Conservation (phyloP, 2,329 filamentous ascomycete species). For the Stagonosporopsis tanaceti region DNA sequence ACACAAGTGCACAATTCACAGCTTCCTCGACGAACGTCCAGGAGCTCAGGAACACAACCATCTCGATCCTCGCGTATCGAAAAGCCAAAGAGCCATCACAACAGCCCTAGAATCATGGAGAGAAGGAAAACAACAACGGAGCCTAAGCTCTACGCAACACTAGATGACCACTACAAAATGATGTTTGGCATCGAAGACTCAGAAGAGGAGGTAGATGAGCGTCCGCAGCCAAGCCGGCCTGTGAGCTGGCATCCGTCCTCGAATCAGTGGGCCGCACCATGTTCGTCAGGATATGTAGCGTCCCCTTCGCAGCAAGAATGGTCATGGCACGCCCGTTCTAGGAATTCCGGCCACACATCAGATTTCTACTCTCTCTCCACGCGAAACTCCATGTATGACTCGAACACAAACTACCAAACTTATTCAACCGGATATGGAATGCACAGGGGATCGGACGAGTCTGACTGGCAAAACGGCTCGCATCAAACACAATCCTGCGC, state of each 20-base stretch:
- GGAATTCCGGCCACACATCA: constrained; percentile 39
- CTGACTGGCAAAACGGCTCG: constrained; percentile 38
- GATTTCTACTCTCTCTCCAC: constrained; percentile 49
- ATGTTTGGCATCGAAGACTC: constrained; percentile 48
- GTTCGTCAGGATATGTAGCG: constrained; percentile 33
- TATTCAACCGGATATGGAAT: constrained; percentile 25
- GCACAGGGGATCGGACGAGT: constrained; percentile 36
- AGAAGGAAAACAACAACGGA: constrained; percentile 50
- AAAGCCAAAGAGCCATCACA: constrained; percentile 51
- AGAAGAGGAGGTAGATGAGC: constrained; percentile 37
- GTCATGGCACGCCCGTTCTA: constrained; percentile 35
- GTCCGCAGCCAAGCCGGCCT: constrained; percentile 57
- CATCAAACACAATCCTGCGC: constrained; percentile 36
- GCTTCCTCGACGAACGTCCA: constrained; percentile 42
- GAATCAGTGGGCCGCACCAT: constrained; percentile 49
- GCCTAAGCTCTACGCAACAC: constrained; percentile 49
- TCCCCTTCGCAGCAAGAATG: constrained; percentile 40
- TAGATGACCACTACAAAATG: constrained; percentile 53
- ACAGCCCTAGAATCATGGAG: constrained; percentile 47
- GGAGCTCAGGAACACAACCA: constrained; percentile 41
- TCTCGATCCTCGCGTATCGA: constrained; percentile 48
- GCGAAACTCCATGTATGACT: constrained; percentile 42
- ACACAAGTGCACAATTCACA: constrained; percentile 39
- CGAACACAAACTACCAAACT: constrained; percentile 24
- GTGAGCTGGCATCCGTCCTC: constrained; percentile 80